A percentile compares a stretch with the other conserved stretches of the same genome.
Conservation (phyloP, 75 land plant species). For the Gnetum montanum region DNA sequence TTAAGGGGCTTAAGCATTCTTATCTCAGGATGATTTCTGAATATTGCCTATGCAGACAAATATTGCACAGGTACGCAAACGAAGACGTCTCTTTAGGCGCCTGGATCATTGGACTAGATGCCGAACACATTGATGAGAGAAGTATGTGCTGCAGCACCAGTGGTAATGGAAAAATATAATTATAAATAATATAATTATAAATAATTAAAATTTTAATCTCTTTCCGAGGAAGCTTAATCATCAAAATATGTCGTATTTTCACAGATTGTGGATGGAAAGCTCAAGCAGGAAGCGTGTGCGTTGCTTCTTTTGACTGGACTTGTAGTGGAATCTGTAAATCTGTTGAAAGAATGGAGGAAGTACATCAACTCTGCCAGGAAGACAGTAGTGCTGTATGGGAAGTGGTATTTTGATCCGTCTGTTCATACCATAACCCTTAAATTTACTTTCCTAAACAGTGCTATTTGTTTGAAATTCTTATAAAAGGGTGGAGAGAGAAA, state of each 20-base stretch:
- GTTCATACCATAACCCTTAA: too few relatives aligned
- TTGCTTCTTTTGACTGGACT: conserved; percentile 35
- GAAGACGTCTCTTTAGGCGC: conserved; percentile 55
- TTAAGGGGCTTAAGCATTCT: neutral
- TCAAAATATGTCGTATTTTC: neutral
- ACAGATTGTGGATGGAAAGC: conserved; percentile 38
- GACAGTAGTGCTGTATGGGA: conserved; percentile 17
- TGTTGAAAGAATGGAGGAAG: conserved; percentile 25
- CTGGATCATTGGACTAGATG: conserved; percentile 58
- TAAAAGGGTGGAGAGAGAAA: too few relatives aligned
- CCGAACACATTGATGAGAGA: conserved; percentile 40
- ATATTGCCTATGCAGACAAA: conserved; percentile 20
- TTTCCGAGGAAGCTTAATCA: neutral
- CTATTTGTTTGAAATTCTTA: too few relatives aligned
- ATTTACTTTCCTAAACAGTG: too few relatives aligned
- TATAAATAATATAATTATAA: neutral
- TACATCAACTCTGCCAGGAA: conserved; percentile 13
- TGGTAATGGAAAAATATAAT: neutral
- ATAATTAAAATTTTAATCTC: neutral
- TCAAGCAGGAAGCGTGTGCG: conserved; percentile 36
- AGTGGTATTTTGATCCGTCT: conserved; percentile 3
- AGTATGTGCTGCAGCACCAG: conserved; percentile 43
- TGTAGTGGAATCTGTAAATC: conserved; percentile 41
- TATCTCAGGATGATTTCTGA: neutral
- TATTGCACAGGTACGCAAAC: conserved; percentile 49